phyloP scores from a whole-genome alignment of 202 grass and related monocot species.

The Eragrostis tef region DNA sequence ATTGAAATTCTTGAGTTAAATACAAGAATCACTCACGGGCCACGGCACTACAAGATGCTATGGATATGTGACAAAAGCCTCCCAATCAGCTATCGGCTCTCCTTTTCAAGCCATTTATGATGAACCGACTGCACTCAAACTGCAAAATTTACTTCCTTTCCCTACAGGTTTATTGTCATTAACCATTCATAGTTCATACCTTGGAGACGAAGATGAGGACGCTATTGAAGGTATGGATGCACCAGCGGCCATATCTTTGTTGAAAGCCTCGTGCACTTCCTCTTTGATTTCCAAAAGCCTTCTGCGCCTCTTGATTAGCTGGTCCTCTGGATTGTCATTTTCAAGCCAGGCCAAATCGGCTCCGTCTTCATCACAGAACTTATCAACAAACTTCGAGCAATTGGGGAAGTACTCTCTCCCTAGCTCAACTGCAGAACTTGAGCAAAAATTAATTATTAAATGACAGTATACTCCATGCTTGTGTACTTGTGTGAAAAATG shows the following conservation, averaged over 20 bases:
- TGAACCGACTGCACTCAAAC: background rate
- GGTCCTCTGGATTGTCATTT: slow-evolving; percentile 39
- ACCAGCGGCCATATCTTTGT: slow-evolving; percentile 53
- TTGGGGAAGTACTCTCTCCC: slow-evolving; percentile 48
- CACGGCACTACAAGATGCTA: background rate
- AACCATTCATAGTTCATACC: slow-evolving; percentile 12
- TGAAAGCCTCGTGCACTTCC: slow-evolving; percentile 48
- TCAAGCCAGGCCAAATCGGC: slow-evolving; percentile 17
- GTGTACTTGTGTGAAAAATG: background rate
- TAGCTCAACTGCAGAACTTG: slow-evolving; percentile 42
- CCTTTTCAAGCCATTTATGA: background rate
- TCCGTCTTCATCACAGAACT: slow-evolving; percentile 22
- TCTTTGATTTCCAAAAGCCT: slow-evolving; percentile 34
- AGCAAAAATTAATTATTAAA: background rate
- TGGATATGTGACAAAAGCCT: background rate
- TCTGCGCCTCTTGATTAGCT: slow-evolving; percentile 23
- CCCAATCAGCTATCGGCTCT: background rate
- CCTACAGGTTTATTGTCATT: background rate
- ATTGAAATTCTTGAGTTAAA: no score
- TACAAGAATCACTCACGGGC: no score
- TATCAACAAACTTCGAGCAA: slow-evolving; percentile 40
- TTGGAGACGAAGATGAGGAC: slow-evolving; percentile 21
- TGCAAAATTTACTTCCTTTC: slow-evolving; percentile 27
- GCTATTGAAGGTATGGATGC: background rate
- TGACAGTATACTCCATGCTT: background rate